phyloP scores from a whole-genome alignment of 176 grass and related monocot species.

The Themeda triandra region DNA sequence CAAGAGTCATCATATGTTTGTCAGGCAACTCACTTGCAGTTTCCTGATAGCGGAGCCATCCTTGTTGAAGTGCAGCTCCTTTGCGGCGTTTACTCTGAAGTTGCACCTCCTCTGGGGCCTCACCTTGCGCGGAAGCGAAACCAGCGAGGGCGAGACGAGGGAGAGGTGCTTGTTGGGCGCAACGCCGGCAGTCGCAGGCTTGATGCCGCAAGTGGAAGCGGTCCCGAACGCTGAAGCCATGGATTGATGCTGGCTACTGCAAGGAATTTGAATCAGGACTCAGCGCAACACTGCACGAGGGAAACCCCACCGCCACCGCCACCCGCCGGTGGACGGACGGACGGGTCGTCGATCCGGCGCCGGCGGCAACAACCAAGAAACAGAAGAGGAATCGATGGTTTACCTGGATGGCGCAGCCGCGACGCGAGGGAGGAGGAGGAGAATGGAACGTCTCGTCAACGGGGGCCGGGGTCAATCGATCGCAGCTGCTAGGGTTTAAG shows the following conservation, averaged over 20 bases:
- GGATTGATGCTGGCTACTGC: background rate
- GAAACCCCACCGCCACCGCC: background rate
- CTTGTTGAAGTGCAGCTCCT: constrained; percentile 77
- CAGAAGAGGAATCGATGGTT: background rate
- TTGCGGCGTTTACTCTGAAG: constrained; percentile 47
- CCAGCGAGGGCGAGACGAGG: background rate
- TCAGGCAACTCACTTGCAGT: constrained; percentile 44
- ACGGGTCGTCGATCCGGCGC: background rate
- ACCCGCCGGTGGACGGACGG: background rate
- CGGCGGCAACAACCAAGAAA: background rate
- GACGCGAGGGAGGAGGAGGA: background rate
- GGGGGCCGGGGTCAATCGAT: no score
- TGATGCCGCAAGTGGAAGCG: constrained; percentile 19
- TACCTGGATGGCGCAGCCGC: background rate
- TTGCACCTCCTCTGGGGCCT: constrained; percentile 24
- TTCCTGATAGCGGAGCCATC: constrained; percentile 64
- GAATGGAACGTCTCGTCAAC: background rate
- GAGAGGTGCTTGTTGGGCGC: constrained; percentile 4
- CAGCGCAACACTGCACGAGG: background rate
- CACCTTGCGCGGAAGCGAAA: background rate
- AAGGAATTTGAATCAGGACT: background rate
- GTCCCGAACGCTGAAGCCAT: constrained; percentile 28
- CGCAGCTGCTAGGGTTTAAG: background rate
- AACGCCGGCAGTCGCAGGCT: background rate
- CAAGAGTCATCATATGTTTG: background rate